Base-by-base conservation (phyloP, 345 rosid genomes). In the Melaleuca alternifolia region DNA sequence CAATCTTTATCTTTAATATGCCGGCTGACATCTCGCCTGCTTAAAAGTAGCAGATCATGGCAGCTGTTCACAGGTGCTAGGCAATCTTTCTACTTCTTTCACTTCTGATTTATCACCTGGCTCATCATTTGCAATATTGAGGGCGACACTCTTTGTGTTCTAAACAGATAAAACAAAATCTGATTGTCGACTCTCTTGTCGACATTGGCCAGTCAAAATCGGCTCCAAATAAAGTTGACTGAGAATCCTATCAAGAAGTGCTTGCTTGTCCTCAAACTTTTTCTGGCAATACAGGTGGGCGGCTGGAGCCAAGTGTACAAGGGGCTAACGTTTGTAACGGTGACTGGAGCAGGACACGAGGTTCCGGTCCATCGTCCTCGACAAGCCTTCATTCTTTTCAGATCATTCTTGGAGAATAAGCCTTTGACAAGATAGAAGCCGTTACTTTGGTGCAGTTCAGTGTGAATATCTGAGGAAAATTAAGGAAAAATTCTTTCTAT, bases 291-390 rank as follows among this genome's bases (percentile, higher is more conserved):
- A 37, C 79, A 97, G 99, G 98, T 95, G 86, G 99, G 97, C 23
- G 98, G 99, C 24, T 96, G 99, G 98, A 94, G 98, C 94, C 99
- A 97, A 93, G 95, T 90, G 51, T 97, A 96, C 90, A 84, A 89
- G 90, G 98, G 99, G 53, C 93, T 97, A 88, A 94, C 98, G 18
- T 88, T 96, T 28, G 96, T 97, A 7, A 92, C 98, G 30, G 95
- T 97, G 26, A 92, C 89, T 12, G 99, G 99, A 87, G 98, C 99
- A 50, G 99, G 99, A 76, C 99, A 97, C 28, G 99, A 97, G 88
- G 99, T 96, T 85, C 99, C 99, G 0, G 92, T 96, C 50, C 98
- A 88, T 85, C 94, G 96, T 33, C 98, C 99, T 6, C 95, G 98
- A 76, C 94, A 95, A 90, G 97, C 98, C 23, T 97, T 92, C 86